Conservation (phyloP, 2,329 filamentous ascomycete species). For the Colletotrichum cereale region DNA sequence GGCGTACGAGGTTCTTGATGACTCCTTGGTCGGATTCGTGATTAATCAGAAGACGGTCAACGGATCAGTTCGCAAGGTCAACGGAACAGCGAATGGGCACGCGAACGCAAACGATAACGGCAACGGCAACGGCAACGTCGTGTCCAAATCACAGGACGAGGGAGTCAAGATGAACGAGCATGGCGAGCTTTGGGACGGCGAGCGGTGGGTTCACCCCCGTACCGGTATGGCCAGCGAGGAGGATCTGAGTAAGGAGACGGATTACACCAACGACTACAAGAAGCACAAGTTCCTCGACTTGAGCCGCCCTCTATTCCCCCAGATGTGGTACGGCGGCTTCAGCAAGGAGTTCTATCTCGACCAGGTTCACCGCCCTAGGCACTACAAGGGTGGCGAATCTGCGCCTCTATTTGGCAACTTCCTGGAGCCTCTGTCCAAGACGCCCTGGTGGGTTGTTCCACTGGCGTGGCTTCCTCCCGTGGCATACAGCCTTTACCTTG, state of each 20-base stretch:
- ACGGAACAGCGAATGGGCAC: constrained; percentile 51
- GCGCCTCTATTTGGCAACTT: constrained; percentile 98
- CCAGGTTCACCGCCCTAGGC: constrained; percentile 93
- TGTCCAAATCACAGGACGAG: constrained; percentile 54
- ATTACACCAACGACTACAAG: constrained; percentile 81
- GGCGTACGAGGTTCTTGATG: constrained; percentile 95
- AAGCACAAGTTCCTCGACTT: constrained; percentile 95
- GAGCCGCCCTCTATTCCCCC: constrained; percentile 83
- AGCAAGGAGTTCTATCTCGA: constrained; percentile 96
- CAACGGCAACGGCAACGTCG: constrained; percentile 44
- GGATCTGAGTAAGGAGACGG: constrained; percentile 89
- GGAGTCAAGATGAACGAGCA: constrained; percentile 45
- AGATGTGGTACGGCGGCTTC: constrained; percentile 91
- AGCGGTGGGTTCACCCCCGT: constrained; percentile 63
- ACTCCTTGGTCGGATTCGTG: constrained; percentile 86
- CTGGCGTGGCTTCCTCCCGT: constrained; percentile 86
- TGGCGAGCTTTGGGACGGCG: constrained; percentile 41
- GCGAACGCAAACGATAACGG: constrained; percentile 35
- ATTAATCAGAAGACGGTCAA: constrained; percentile 67
- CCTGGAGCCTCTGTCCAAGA: constrained; percentile 95
- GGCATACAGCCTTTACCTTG: constrained; percentile 76
- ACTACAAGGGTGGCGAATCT: constrained; percentile 93
- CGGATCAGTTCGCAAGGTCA: constrained; percentile 45
- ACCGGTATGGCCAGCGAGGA: constrained; percentile 93
- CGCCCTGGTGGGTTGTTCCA: constrained; percentile 93